Conservation (phyloP, 192 early-diverging fungal species). For the Cetraspora pellucida region DNA sequence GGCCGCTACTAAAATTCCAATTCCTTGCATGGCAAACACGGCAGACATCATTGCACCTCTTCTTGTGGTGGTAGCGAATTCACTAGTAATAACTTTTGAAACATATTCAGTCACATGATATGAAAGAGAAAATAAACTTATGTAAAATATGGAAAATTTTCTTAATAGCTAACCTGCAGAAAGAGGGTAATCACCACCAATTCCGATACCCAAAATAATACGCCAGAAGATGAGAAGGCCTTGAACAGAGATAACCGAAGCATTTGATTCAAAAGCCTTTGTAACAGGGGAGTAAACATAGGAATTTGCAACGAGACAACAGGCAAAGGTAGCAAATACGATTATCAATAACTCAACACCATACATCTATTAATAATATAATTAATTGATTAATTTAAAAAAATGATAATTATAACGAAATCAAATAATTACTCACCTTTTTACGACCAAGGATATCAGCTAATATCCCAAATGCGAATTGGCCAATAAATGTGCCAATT, state of each 20-base stretch:
- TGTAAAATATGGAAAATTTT: neutral
- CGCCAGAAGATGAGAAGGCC: slow-evolving; percentile 83
- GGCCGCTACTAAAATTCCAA: slow-evolving; percentile 82
- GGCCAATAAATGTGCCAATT: slow-evolving; percentile 90
- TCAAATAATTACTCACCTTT: slow-evolving; percentile 29
- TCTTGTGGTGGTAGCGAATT: slow-evolving; percentile 79
- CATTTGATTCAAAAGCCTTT: slow-evolving; percentile 66
- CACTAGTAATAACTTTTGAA: slow-evolving; percentile 78
- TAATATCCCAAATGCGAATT: slow-evolving; percentile 79
- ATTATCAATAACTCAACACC: slow-evolving; percentile 90
- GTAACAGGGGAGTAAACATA: slow-evolving; percentile 56
- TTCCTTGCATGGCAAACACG: slow-evolving; percentile 91
- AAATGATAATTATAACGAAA: neutral
- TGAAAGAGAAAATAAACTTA: slow-evolving; percentile 46
- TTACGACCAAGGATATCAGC: slow-evolving; percentile 91
- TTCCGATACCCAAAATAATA: slow-evolving; percentile 85
- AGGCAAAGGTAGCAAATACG: slow-evolving; percentile 83
- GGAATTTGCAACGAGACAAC: slow-evolving; percentile 71
- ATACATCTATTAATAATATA: slow-evolving; percentile 63
- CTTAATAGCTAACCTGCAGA: slow-evolving; percentile 60
- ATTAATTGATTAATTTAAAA: neutral
- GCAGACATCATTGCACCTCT: slow-evolving; percentile 82
- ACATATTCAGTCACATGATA: slow-evolving; percentile 44
- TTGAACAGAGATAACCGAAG: slow-evolving; percentile 62
- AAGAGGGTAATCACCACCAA: slow-evolving; percentile 97